These are phyloP conservation scores for Hygrophorus russula DNA, from an alignment of 768 basidiomycete species.

Conservation along the genomic window DNA sequence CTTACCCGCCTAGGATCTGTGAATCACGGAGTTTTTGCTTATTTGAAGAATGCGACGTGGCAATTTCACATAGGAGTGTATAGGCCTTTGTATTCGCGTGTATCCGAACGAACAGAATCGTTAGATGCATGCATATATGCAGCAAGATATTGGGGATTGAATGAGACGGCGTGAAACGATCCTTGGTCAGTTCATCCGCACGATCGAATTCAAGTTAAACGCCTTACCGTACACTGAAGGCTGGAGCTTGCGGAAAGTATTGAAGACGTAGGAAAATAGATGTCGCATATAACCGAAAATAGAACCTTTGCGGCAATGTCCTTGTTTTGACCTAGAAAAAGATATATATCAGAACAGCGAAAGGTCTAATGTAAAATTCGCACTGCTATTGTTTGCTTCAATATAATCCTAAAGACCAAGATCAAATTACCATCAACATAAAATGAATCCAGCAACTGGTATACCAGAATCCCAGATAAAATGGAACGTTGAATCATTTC, in stretches of 20 bases:
- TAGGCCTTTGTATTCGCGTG: constrained; percentile 29
- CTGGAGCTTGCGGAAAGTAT: neutral
- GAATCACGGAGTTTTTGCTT: constrained; percentile 33
- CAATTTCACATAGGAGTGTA: constrained; percentile 38
- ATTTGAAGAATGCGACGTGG: constrained; percentile 28
- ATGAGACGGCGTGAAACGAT: neutral
- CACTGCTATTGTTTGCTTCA: constrained; percentile 20
- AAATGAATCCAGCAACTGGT: constrained; percentile 6
- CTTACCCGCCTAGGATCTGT: constrained; percentile 38
- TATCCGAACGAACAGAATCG: constrained; percentile 1
- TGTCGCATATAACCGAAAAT: constrained; percentile 8
- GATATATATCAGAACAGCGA: neutral
- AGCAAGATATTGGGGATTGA: no score
- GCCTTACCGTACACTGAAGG: neutral
- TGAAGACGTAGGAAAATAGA: constrained; percentile 17
- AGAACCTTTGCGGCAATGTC: constrained; percentile 12
- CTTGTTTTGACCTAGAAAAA: constrained; percentile 22
- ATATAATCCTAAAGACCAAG: constrained; percentile 16
- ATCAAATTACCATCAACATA: neutral
- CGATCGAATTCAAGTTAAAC: constrained; percentile 1
- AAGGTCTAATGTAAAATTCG: neutral
- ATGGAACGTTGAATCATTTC: constrained; percentile 32
- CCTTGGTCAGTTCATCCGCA: constrained; percentile 5
- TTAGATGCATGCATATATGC: constrained; percentile 13
- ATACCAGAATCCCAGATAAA: constrained; percentile 43